phyloP scores from a whole-genome alignment of 306 rosid genomes.

The Gynostemma pentaphyllum region DNA sequence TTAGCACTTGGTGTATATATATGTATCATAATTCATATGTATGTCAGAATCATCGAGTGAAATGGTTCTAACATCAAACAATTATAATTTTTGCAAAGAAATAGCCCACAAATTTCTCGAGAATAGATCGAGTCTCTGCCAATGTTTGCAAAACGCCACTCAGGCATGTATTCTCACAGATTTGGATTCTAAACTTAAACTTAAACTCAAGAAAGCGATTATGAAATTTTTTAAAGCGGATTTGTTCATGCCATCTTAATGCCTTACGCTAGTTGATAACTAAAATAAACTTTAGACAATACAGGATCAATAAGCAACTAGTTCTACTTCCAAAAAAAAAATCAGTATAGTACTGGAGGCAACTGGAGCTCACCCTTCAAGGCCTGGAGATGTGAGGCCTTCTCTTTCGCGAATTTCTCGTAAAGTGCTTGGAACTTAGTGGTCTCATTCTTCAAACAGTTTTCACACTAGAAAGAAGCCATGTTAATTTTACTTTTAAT shows the following conservation, averaged over 20 bases:
- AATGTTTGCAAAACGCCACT: not conserved
- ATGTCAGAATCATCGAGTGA: not conserved
- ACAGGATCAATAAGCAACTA: not conserved
- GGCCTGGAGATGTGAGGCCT: slow-evolving; percentile 54
- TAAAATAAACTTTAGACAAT: not conserved
- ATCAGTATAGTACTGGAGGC: not conserved
- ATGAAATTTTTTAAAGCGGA: not conserved
- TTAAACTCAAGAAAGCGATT: not conserved
- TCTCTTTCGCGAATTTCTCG: slow-evolving; percentile 73
- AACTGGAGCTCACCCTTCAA: slow-evolving; percentile 46
- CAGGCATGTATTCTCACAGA: not conserved
- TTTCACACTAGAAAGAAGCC: slow-evolving; percentile 55
- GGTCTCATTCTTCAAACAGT: slow-evolving; percentile 61
- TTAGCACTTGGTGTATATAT: too few relatives aligned
- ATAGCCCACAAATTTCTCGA: too few relatives aligned
- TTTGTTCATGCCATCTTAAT: not conserved
- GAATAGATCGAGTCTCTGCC: too few relatives aligned
- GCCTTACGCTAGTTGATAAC: not conserved
- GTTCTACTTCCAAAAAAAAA: not conserved
- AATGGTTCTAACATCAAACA: not conserved
- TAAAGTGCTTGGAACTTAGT: slow-evolving; percentile 63
- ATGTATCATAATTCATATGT: not conserved
- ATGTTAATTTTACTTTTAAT: not conserved
- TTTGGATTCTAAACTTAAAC: not conserved
- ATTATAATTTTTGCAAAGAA: too few relatives aligned